phyloP scores from a whole-genome alignment of 495 filamentous ascomycete genomes.

The Neurospora sp. region DNA sequence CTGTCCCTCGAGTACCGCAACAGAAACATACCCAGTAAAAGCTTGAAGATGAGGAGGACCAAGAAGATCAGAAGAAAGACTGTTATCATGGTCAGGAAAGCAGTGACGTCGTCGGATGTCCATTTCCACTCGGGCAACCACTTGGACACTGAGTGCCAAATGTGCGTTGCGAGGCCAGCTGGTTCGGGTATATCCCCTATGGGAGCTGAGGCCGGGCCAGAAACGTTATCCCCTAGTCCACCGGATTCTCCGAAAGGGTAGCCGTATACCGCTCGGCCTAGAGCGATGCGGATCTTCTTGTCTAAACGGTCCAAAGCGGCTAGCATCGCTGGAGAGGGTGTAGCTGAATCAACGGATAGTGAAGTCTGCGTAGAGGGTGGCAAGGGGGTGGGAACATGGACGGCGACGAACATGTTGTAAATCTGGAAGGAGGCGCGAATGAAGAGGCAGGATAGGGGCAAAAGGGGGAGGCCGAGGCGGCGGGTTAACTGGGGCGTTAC shows the following conservation, averaged over 20 bases:
- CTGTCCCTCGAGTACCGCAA: conserved; percentile 63
- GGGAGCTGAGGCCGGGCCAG: background rate
- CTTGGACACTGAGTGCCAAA: conserved; percentile 24
- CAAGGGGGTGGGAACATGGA: conserved; percentile 63
- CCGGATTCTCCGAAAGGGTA: conserved; percentile 18
- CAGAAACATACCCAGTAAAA: conserved; percentile 74
- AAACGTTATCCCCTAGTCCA: conserved; percentile 7
- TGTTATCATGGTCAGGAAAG: conserved; percentile 60
- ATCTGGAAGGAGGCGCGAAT: conserved; percentile 91
- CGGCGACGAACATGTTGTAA: conserved; percentile 95
- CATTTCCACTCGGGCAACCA: conserved; percentile 1
- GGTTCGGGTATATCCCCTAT: background rate
- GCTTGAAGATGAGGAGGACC: conserved; percentile 67
- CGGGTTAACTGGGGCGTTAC: conserved; percentile 74
- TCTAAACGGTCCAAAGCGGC: conserved; percentile 67
- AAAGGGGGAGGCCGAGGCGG: conserved; percentile 80
- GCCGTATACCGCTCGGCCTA: conserved; percentile 57
- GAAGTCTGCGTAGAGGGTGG: conserved; percentile 60
- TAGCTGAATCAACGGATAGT: conserved; percentile 40
- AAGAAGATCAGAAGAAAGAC: conserved; percentile 71
- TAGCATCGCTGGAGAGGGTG: conserved; percentile 54
- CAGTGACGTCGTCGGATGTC: conserved; percentile 57
- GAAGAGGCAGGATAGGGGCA: conserved; percentile 89
- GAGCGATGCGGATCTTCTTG: conserved; percentile 58
- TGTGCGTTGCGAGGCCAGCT: conserved; percentile 11